These are phyloP conservation scores for Ustilago trichophora DNA, from an alignment of 1,284 basidiomycete genomes.

Conservation along the genomic window DNA sequence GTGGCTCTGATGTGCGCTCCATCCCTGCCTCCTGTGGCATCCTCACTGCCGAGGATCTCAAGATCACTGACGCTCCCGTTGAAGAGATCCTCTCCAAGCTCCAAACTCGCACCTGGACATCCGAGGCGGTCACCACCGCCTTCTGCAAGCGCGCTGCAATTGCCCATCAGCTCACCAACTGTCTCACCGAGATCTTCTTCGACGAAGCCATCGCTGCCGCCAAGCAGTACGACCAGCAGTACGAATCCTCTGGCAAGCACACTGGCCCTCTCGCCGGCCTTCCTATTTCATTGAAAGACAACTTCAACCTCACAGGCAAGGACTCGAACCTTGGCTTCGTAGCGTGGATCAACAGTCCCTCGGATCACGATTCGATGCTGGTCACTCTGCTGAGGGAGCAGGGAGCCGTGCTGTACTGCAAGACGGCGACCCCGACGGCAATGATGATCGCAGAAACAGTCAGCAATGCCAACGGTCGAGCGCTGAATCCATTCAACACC, in stretches of 20 bases:
- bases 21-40: constrained; percentile 33
- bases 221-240: constrained; percentile 20
- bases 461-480: constrained; percentile 40
- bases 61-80: constrained; percentile 32
- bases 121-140: constrained; percentile 31
- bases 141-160: constrained; percentile 52
- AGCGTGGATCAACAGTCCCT: constrained; percentile 36
- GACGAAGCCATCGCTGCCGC: constrained; percentile 34
- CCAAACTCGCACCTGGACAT: constrained; percentile 20
- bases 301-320: constrained; percentile 44
- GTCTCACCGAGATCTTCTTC: constrained; percentile 46
- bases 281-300: constrained; percentile 42
- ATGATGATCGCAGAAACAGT: constrained; percentile 54
- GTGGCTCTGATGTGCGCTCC: constrained; percentile 24
- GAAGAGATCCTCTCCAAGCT: constrained; percentile 18
- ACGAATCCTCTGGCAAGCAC: constrained; percentile 3
- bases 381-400: constrained; percentile 34
- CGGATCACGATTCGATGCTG: constrained; percentile 34
- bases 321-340: constrained; percentile 43
- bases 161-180: constrained; percentile 51
- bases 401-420: constrained; percentile 48
- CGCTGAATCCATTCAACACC: constrained; percentile 39
- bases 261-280: constrained; percentile 35
- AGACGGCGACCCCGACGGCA: constrained; percentile 41
- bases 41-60: constrained; percentile 24